Base-by-base conservation (phyloP, 2,329 filamentous ascomycete species). In the Corinectria fuckeliana region DNA sequence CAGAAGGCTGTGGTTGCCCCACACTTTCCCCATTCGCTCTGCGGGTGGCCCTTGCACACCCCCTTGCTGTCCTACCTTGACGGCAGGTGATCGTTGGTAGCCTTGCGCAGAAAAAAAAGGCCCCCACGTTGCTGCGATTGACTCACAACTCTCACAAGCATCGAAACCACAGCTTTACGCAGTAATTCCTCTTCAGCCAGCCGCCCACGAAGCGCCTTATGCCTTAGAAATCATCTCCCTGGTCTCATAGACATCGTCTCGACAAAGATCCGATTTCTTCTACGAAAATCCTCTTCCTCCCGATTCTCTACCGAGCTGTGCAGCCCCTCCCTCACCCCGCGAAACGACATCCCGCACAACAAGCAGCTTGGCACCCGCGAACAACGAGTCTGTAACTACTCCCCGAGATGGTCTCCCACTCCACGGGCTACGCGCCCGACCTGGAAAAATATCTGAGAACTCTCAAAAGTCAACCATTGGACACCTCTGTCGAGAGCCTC, bases 401-500 rank as follows among this genome's bases (percentile, higher is more conserved):
- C 60, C 13, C 25, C 65, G 69, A 65, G 51, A 78, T 78, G 76
- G 72, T 75, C 56, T 74, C 76, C 45, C 64, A 67, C 47, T 68
- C 72, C 34, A 60, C 72, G 63, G 75, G 75, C 69, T 74, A 74
- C 61, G 88, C 91, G 75, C 92, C 92, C 41, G 90, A 88, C 67
- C 81, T 97, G 64, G 85, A 88, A 45, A 90, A 89, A 48, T 95
- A 92, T 70, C 84, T 96, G 65, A 91, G 90, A 72, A 89, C 90
- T 11, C 82, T 96, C 63, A 94, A 92, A 74, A 84, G 85, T 32
- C 88, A 87, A 53, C 83, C 88, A 26, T 85, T 95, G 53, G 93
- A 97, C 68, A 86, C 89, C 39, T 93, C 92, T 8, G 89, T 96
- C 65, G 93, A 97, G 76, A 87, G 86, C 64, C 84, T 96, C 62